phyloP scores from a whole-genome alignment of 2,329 filamentous ascomycete genomes.

The Capronia americana region DNA sequence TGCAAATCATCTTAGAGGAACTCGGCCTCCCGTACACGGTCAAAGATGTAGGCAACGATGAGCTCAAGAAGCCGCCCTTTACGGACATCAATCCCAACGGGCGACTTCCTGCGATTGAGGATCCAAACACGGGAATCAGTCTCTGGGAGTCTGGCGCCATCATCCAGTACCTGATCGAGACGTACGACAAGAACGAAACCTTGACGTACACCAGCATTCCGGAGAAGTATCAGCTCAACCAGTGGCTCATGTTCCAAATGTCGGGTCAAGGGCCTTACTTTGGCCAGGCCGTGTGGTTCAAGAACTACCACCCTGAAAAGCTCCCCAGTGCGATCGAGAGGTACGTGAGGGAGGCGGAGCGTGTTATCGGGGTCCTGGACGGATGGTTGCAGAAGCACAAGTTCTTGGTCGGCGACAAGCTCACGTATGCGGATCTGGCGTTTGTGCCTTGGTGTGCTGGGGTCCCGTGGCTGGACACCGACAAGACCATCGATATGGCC shows the following conservation, averaged over 20 bases:
- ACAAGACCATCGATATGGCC: slow-evolving; percentile 3
- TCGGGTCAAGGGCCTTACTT: slow-evolving; percentile 58
- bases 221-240: slow-evolving; percentile 50
- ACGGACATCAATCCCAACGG: slow-evolving; percentile 38
- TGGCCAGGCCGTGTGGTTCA: slow-evolving; percentile 56
- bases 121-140: slow-evolving; percentile 48
- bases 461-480: background rate
- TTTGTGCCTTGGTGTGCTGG: slow-evolving; percentile 4
- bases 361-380: slow-evolving; percentile 55
- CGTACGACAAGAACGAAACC: slow-evolving; percentile 52
- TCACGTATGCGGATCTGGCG: slow-evolving; percentile 2
- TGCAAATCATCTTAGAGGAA: slow-evolving; percentile 44
- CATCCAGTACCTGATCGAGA: slow-evolving; percentile 53
- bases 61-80: slow-evolving; percentile 40
- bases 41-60: slow-evolving; percentile 26
- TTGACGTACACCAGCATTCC: slow-evolving; percentile 46
- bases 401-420: slow-evolving; percentile 50
- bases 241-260: slow-evolving; percentile 56
- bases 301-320: slow-evolving; percentile 51
- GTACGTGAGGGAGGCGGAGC: slow-evolving; percentile 54
- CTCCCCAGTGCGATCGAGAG: slow-evolving; percentile 52
- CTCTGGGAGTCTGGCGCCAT: slow-evolving; percentile 57
- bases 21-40: slow-evolving; percentile 45
- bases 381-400: slow-evolving; percentile 42
- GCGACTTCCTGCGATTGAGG: slow-evolving; percentile 46